These are phyloP conservation scores for Leccinum holopus DNA, from an alignment of 1,284 basidiomycete species.

Conservation along the genomic window DNA sequence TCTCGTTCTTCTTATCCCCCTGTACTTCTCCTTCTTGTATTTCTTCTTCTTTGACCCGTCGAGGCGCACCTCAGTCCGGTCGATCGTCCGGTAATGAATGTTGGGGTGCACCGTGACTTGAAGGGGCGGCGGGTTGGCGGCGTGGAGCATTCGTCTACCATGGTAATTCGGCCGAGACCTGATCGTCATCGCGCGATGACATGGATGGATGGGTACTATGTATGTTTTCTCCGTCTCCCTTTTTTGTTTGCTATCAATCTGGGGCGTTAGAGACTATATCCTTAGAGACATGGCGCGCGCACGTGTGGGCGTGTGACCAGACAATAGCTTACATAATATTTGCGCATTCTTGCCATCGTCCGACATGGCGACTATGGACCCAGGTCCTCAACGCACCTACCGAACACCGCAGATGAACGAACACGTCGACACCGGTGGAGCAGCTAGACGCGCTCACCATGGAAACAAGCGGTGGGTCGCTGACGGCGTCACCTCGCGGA, in stretches of 20 bases:
- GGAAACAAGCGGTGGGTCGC: slow-evolving; percentile 58
- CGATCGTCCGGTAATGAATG: not conserved
- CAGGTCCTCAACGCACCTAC: slow-evolving; percentile 17
- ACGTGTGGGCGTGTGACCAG: not conserved
- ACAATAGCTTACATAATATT: not conserved
- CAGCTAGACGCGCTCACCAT: slow-evolving; percentile 29
- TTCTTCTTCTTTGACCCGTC: not conserved
- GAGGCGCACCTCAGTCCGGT: not conserved
- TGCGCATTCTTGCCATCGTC: not conserved
- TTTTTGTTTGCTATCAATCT: not conserved
- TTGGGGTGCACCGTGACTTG: not conserved
- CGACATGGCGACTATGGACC: slow-evolving; percentile 28
- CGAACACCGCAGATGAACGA: slow-evolving; percentile 23
- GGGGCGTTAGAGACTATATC: not conserved
- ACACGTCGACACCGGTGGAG: slow-evolving; percentile 17
- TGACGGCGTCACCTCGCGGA: slow-evolving; percentile 35
- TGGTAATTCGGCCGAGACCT: not conserved
- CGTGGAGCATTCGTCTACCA: not conserved
- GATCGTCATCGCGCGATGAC: not conserved
- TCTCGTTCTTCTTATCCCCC: not conserved
- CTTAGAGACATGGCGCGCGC: too few relatives aligned
- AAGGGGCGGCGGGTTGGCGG: not conserved
- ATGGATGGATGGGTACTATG: not conserved
- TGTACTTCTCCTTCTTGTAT: not conserved
- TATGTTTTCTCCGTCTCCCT: not conserved